Evolutionary conservation across 352 stramenopile genomes (phyloP).

Genomic region (Globisporangium middletonii): DNA sequence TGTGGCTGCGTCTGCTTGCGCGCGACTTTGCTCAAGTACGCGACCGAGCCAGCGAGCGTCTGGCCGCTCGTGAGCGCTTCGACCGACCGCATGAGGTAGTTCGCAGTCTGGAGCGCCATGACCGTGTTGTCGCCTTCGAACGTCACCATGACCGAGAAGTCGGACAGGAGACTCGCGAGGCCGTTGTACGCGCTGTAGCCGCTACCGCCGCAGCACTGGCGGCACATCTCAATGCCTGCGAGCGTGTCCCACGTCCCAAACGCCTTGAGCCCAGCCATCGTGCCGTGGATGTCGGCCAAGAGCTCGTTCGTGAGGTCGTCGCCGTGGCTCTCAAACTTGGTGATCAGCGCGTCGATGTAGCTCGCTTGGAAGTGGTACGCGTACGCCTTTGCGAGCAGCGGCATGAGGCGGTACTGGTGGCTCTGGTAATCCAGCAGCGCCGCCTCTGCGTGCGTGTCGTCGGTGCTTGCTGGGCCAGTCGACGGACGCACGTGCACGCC

Average conservation of each 20-base stretch:
- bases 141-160: conserved; percentile 95
- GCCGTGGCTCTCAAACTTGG: conserved; percentile 78
- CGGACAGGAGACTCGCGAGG: conserved; percentile 86
- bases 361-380: conserved; percentile 58
- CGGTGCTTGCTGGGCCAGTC: conserved; percentile 9
- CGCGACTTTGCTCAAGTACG: conserved; percentile 46
- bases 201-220: conserved; percentile 94
- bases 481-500: conserved; percentile 42
- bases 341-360: conserved; percentile 73
- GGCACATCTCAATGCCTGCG: conserved; percentile 91
- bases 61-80: conserved; percentile 46
- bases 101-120: conserved; percentile 91
- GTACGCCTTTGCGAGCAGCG: conserved; percentile 88
- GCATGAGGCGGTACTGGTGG: conserved; percentile 94
- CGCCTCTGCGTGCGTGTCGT: conserved; percentile 52
- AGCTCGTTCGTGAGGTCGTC: conserved; percentile 57
- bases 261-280: conserved; percentile 92
- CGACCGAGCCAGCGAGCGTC: conserved; percentile 48
- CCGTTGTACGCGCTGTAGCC: conserved; percentile 91
- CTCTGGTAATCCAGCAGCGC: conserved; percentile 95
- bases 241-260: conserved; percentile 88
- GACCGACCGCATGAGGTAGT: conserved; percentile 59
- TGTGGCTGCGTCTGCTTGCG: conserved; percentile 16
- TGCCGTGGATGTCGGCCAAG: conserved; percentile 92
- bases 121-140: conserved; percentile 97